A percentile compares a stretch with the other conserved stretches of the same genome.
These are phyloP conservation scores for Monosporozyma aerobia DNA, from an alignment of 805 yeast species.

Conservation along the genomic window DNA sequence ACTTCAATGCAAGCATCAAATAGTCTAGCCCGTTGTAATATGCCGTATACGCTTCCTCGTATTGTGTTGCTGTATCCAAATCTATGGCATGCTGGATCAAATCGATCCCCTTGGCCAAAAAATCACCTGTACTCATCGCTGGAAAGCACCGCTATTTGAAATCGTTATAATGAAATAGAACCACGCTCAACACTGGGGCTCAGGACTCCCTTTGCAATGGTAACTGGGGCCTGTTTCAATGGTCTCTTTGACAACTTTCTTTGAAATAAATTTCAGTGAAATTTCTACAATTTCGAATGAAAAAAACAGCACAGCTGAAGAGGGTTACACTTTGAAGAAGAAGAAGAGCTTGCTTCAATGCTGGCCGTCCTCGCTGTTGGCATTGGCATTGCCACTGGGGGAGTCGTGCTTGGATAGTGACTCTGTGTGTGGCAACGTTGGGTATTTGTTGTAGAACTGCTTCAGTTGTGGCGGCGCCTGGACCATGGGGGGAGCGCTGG, in stretches of 20 bases:
- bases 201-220: too few relatives aligned
- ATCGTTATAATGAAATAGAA: background rate
- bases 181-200: too few relatives aligned
- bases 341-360: background rate
- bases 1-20: slow-evolving; percentile 89
- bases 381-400: background rate
- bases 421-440: slow-evolving; percentile 27
- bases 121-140: slow-evolving; percentile 50
- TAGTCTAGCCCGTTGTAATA: slow-evolving; percentile 92
- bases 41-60: slow-evolving; percentile 88
- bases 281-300: background rate
- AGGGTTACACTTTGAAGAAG: background rate
- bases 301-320: background rate
- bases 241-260: background rate
- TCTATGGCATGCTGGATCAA: slow-evolving; percentile 91
- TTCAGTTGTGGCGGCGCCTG: slow-evolving; percentile 6
- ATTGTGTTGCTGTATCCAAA: slow-evolving; percentile 80
- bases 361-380: background rate
- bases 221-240: too few relatives aligned
- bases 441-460: slow-evolving; percentile 22
- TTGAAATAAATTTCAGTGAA: background rate
- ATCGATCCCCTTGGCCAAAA: slow-evolving; percentile 89
- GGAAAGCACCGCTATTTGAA: background rate
- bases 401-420: slow-evolving; percentile 13
- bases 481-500: background rate